Evolutionary conservation across 129 eudicot species (phyloP).

Genomic region (Pulicaria dysenterica): DNA sequence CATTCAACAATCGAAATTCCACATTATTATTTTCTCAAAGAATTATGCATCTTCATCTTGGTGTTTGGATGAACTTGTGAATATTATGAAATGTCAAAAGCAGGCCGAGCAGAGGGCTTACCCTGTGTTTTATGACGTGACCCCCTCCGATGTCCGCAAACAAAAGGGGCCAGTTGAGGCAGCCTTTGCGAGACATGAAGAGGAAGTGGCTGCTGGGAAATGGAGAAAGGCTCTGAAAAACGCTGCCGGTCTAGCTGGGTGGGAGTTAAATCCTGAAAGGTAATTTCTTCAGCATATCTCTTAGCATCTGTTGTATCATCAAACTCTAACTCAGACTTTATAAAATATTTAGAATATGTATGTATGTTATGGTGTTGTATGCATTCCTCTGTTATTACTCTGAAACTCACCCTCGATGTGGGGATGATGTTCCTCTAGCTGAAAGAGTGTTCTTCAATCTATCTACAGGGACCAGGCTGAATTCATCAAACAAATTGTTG

Average conservation of each 20-base stretch:
- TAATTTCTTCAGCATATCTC: slow-evolving; percentile 5
- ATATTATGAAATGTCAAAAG: slow-evolving; percentile 25
- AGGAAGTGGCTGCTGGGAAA: background rate
- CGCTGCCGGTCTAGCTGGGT: slow-evolving; percentile 20
- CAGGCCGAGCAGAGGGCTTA: background rate
- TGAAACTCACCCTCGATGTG: background rate
- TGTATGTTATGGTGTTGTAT: background rate
- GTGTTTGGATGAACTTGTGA: slow-evolving; percentile 18
- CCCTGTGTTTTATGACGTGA: slow-evolving; percentile 37
- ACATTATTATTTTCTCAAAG: slow-evolving; percentile 28
- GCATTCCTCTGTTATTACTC: too few species aligned
- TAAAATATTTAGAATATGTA: too few species aligned
- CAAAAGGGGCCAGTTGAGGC: slow-evolving; percentile 12
- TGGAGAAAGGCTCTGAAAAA: slow-evolving; percentile 36
- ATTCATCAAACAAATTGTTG: slow-evolving; percentile 9
- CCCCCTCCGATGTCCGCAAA: slow-evolving; percentile 25
- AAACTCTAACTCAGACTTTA: too few species aligned
- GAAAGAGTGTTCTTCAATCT: background rate
- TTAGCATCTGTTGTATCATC: background rate
- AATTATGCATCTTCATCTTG: slow-evolving; percentile 22
- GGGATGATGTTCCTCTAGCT: background rate
- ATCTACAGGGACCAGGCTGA: slow-evolving; percentile 6
- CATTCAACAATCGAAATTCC: slow-evolving; percentile 22
- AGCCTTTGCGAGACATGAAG: background rate
- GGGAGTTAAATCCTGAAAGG: slow-evolving; percentile 29